Conservation (phyloP, 2,329 filamentous ascomycete genomes). For the Cladosporium austrohemisphaericum region DNA sequence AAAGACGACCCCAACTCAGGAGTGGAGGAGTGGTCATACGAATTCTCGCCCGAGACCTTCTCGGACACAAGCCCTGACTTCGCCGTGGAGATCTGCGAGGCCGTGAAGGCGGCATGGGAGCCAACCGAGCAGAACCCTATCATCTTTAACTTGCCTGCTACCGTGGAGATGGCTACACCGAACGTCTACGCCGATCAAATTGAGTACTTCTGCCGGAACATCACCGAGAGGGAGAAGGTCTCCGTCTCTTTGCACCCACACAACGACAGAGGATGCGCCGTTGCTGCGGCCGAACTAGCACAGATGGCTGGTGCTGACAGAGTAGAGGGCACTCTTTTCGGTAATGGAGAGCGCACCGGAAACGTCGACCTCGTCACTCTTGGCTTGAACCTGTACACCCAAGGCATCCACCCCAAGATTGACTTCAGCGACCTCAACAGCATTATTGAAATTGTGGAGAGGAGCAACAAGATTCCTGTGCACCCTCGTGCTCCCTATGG, state of each 20-base stretch:
- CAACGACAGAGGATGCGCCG: slow-evolving; percentile 87
- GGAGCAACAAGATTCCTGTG: slow-evolving; percentile 90
- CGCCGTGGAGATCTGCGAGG: slow-evolving; percentile 78
- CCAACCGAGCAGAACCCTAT: slow-evolving; percentile 75
- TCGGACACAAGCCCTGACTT: slow-evolving; percentile 86
- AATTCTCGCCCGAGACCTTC: slow-evolving; percentile 85
- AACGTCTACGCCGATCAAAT: slow-evolving; percentile 96
- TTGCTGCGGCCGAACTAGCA: slow-evolving; percentile 84
- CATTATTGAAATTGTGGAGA: slow-evolving; percentile 85
- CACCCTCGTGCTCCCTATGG: slow-evolving; percentile 88
- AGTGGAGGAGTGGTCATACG: slow-evolving; percentile 69
- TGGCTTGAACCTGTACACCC: slow-evolving; percentile 89
- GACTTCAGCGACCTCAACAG: slow-evolving; percentile 87
- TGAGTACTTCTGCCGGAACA: slow-evolving; percentile 87
- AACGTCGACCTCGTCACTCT: slow-evolving; percentile 94
- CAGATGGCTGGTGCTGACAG: slow-evolving; percentile 96
- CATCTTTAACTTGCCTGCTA: slow-evolving; percentile 96
- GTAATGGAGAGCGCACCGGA: slow-evolving; percentile 91
- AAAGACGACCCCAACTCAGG: slow-evolving; percentile 64
- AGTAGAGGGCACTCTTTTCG: slow-evolving; percentile 90
- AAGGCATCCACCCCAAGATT: slow-evolving; percentile 77
- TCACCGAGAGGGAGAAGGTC: slow-evolving; percentile 79
- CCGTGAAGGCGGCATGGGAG: slow-evolving; percentile 90
- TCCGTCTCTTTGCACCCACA: slow-evolving; percentile 89
- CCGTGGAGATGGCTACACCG: slow-evolving; percentile 89